Evolutionary conservation across 345 rosid species (phyloP).

Genomic region (Citrus reticulata): DNA sequence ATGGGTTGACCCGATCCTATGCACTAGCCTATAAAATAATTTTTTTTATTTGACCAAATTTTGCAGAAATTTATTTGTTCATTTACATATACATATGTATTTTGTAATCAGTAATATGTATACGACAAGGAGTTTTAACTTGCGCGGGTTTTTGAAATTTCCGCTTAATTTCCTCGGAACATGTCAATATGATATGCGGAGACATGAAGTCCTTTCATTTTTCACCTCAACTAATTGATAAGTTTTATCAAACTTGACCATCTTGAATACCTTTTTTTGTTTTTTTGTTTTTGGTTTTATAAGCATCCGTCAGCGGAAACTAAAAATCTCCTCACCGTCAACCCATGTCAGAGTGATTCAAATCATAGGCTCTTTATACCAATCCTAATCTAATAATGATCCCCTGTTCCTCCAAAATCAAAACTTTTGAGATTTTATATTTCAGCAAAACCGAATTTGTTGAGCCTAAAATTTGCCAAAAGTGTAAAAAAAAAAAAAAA

Average conservation of each 20-base stretch:
- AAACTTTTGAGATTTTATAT: too few relatives aligned
- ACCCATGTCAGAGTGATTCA: too few relatives aligned
- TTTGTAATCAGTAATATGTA: background rate
- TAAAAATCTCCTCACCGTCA: too few relatives aligned
- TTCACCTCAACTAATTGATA: background rate
- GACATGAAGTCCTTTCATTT: background rate
- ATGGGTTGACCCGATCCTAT: background rate
- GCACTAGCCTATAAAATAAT: background rate
- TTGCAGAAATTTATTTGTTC: background rate
- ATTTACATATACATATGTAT: too few relatives aligned
- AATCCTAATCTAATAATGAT: too few relatives aligned
- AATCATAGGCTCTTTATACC: too few relatives aligned
- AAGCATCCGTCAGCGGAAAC: too few relatives aligned
- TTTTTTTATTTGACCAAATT: constrained; percentile 7
- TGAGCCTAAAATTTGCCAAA: background rate
- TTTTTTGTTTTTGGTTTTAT: too few relatives aligned
- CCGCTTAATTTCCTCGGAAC: background rate
- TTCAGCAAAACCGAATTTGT: background rate
- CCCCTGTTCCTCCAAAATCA: too few relatives aligned
- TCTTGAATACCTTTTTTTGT: too few relatives aligned
- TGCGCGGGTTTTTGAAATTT: too few relatives aligned
- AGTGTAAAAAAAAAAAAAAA: background rate
- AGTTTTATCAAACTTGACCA: background rate
- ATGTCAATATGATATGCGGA: background rate
- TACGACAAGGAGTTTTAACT: background rate